phyloP scores from a whole-genome alignment of 257 asterid species.

The Solanum dulcamara region DNA sequence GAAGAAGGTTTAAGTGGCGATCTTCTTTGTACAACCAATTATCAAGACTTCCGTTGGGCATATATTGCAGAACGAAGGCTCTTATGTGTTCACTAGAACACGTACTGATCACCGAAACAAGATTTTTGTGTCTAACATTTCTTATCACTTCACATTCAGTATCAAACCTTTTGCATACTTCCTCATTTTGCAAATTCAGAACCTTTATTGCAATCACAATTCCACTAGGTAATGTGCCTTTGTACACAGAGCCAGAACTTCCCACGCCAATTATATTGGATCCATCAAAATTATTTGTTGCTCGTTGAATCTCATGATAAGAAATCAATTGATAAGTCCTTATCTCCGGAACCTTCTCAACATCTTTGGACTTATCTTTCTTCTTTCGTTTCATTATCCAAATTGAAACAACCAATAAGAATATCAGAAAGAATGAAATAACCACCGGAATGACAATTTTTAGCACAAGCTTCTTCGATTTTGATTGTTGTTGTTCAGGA shows the following conservation, averaged over 20 bases:
- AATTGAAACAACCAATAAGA: not conserved
- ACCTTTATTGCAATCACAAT: constrained; percentile 20
- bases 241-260: constrained; percentile 25
- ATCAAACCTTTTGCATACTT: constrained; percentile 12
- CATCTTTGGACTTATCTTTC: not conserved
- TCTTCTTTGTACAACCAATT: constrained; percentile 14
- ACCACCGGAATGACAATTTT: constrained; percentile 5
- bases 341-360: not conserved
- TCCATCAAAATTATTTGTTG: constrained; percentile 21
- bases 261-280: constrained; percentile 23
- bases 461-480: not conserved
- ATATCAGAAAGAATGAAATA: not conserved
- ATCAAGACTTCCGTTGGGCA: constrained; percentile 29
- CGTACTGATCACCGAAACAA: constrained; percentile 19
- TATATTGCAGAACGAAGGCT: constrained; percentile 22
- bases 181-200: constrained; percentile 10
- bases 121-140: constrained; percentile 19
- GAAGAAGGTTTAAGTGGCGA: constrained; percentile 1
- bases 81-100: constrained; percentile 11
- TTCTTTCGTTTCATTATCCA: constrained; percentile 5
- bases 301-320: constrained; percentile 12
- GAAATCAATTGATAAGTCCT: constrained; percentile 2
- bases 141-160: constrained; percentile 20
- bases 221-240: constrained; percentile 10
- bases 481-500: not conserved